These are phyloP conservation scores for Eimeria maxima DNA, from an alignment of 169 alveolate species.

Conservation along the genomic window DNA sequence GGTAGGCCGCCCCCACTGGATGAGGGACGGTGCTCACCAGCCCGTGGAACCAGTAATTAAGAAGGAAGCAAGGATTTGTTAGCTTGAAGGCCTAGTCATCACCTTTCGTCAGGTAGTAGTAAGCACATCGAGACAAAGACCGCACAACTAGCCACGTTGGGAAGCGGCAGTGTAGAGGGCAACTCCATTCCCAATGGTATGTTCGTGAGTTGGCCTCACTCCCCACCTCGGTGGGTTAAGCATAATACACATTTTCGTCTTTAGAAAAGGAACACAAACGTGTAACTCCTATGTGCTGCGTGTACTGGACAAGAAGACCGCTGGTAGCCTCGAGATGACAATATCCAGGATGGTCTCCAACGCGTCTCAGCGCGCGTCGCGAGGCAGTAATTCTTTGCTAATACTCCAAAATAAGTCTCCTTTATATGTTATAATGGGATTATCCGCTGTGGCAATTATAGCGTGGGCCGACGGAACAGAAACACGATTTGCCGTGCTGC, in stretches of 20 bases:
- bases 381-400: neutral
- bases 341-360: neutral
- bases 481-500: neutral
- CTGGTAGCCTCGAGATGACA: neutral
- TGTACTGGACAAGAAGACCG: no score
- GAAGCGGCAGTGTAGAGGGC: neutral
- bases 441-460: neutral
- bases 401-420: neutral
- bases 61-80: neutral
- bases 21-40: neutral
- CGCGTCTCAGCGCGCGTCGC: constrained; percentile 19
- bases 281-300: neutral
- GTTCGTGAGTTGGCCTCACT: neutral
- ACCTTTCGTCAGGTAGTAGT: neutral
- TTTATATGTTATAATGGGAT: neutral
- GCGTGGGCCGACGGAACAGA: neutral
- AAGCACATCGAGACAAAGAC: no score
- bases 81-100: neutral
- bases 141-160: neutral
- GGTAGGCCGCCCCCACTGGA: no score
- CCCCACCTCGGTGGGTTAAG: neutral
- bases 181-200: neutral
- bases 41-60: neutral
- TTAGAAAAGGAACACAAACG: neutral
- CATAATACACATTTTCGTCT: neutral